Evolutionary conservation across 441 rosid genomes (phyloP).

Genomic region (Pelargonium australe): DNA sequence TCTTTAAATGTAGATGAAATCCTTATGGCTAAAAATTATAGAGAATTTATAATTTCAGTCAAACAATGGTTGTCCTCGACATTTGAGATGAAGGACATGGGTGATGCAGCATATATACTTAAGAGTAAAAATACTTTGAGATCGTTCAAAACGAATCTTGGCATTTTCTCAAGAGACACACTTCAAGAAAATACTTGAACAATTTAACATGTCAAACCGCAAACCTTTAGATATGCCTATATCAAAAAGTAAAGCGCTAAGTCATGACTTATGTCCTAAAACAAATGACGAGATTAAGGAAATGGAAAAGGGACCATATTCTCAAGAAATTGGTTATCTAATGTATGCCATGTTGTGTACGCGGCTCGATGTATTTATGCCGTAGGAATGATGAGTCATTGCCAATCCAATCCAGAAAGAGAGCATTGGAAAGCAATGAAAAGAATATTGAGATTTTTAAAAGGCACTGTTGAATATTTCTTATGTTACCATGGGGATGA

Average conservation of each 20-base stretch:
- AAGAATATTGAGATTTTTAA: neutral
- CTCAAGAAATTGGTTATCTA: neutral
- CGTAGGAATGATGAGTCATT: neutral
- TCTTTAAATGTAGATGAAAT: neutral
- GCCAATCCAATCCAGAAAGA: neutral
- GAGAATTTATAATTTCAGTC: neutral
- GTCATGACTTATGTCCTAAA: neutral
- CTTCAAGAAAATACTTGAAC: neutral
- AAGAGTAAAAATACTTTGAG: neutral
- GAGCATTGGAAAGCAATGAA: constrained; percentile 4
- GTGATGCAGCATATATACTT: neutral
- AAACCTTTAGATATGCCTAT: neutral
- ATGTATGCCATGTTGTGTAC: constrained; percentile 14
- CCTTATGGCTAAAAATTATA: neutral
- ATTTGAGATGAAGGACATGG: constrained; percentile 1
- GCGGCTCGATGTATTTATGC: neutral
- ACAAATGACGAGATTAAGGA: neutral
- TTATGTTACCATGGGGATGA: neutral
- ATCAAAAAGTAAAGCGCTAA: neutral
- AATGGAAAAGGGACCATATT: neutral
- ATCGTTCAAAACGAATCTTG: neutral
- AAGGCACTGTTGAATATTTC: neutral
- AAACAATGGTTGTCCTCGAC: neutral
- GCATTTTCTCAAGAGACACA: constrained; percentile 6
- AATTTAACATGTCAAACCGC: neutral